phyloP scores from a whole-genome alignment of 2,329 filamentous ascomycete genomes.

The Aspergillus neotritici region DNA sequence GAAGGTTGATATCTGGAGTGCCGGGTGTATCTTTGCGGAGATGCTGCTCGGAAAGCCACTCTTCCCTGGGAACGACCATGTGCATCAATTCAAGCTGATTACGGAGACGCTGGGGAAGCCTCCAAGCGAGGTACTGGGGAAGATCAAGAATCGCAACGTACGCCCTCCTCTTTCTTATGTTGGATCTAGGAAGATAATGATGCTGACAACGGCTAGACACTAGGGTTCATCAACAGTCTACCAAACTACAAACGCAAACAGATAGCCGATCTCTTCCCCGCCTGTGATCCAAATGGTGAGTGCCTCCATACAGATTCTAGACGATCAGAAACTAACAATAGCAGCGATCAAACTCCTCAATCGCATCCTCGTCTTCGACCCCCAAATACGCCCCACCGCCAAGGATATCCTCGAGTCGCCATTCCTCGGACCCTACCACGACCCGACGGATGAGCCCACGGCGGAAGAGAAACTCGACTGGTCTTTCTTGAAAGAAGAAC shows the following conservation, averaged over 20 bases:
- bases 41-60: constrained; percentile 98
- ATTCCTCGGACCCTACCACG: constrained; percentile 93
- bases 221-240: constrained; percentile 33
- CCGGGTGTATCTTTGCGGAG: constrained; percentile 98
- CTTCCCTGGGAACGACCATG: constrained; percentile 97
- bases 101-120: constrained; percentile 93
- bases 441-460: constrained; percentile 90
- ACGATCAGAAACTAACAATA: background rate
- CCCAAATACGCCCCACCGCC: constrained; percentile 88
- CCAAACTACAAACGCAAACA: too few relatives aligned
- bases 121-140: constrained; percentile 95
- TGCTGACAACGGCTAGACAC: constrained; percentile 53
- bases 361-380: constrained; percentile 95
- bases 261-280: too few relatives aligned
- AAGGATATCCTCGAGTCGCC: constrained; percentile 79
- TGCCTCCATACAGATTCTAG: too few relatives aligned
- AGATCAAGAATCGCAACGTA: constrained; percentile 95
- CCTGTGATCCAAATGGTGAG: background rate
- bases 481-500: constrained; percentile 97
- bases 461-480: constrained; percentile 98
- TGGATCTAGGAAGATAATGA: background rate
- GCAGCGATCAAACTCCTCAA: constrained; percentile 87
- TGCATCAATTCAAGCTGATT: constrained; percentile 99
- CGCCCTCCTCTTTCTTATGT: constrained; percentile 12
- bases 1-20: constrained; percentile 98